These are phyloP conservation scores for Domatiomyces catenatus DNA, from an alignment of 2,329 filamentous ascomycete genomes.

Conservation along the genomic window DNA sequence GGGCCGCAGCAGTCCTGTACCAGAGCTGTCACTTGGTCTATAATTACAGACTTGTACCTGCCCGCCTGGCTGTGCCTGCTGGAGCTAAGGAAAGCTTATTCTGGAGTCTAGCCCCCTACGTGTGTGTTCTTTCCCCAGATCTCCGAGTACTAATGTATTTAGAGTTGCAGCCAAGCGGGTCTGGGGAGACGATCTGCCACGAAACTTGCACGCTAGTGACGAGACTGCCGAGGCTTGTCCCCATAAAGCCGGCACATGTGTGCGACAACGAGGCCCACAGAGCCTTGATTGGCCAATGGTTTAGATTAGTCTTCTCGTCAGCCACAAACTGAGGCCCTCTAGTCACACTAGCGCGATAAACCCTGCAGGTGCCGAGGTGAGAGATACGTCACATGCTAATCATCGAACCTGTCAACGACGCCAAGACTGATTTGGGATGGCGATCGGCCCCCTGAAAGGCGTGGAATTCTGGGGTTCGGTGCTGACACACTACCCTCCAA, in stretches of 20 bases:
- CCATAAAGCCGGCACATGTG: neutral
- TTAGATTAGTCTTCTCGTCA: neutral
- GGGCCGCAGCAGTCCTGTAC: no score
- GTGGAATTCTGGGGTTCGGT: neutral
- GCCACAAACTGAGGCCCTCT: neutral
- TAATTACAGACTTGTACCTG: neutral
- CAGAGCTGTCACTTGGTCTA: neutral
- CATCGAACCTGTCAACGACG: neutral
- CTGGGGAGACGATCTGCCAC: neutral
- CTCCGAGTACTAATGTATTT: neutral
- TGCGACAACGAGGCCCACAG: neutral
- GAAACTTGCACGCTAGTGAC: neutral
- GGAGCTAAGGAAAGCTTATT: neutral
- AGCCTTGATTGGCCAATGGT: neutral
- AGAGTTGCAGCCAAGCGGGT: neutral
- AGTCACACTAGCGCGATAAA: neutral
- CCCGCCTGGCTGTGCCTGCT: neutral
- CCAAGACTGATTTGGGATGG: neutral
- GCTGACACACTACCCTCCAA: no score
- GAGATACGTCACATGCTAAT: neutral
- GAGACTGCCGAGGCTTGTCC: neutral
- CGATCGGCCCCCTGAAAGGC: neutral
- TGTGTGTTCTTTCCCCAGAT: neutral
- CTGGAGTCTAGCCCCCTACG: neutral
- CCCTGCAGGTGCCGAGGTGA: neutral